phyloP scores from a whole-genome alignment of 768 basidiomycete genomes.

The Naganishia kalamii region DNA sequence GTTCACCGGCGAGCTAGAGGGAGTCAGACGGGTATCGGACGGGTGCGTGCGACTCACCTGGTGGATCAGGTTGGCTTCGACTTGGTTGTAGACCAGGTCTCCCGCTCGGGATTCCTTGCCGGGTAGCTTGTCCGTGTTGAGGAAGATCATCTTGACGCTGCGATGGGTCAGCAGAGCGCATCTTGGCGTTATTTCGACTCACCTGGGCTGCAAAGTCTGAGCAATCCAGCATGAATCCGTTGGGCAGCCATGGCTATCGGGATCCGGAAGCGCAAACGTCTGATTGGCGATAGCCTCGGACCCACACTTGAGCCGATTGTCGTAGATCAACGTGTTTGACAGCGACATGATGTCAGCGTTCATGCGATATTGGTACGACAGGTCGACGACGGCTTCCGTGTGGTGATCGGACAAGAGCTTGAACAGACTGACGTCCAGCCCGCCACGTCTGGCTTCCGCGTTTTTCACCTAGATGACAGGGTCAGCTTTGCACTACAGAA shows the following conservation, averaged over 20 bases:
- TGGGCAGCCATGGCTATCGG: conserved; percentile 35
- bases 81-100: conserved; percentile 80
- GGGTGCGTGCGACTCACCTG: conserved; percentile 40
- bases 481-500: background rate
- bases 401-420: conserved; percentile 79
- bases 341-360: conserved; percentile 90
- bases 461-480: conserved; percentile 63
- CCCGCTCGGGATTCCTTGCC: conserved; percentile 75
- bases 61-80: conserved; percentile 58
- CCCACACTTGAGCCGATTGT: conserved; percentile 70
- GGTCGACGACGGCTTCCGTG: conserved; percentile 74
- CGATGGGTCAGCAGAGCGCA: background rate
- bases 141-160: conserved; percentile 81
- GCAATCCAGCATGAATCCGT: conserved; percentile 64
- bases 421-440: conserved; percentile 85
- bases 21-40: conserved; percentile 35
- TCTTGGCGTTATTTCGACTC: conserved; percentile 27
- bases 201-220: conserved; percentile 61
- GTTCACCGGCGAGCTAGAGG: conserved; percentile 61
- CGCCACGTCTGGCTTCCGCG: conserved; percentile 67
- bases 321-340: conserved; percentile 80
- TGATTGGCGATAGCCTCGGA: conserved; percentile 62
- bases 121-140: conserved; percentile 81
- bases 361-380: conserved; percentile 90
- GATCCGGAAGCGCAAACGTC: conserved; percentile 54